Conservation (phyloP, 257 asterid species). For the Coffea eugenioides region DNA sequence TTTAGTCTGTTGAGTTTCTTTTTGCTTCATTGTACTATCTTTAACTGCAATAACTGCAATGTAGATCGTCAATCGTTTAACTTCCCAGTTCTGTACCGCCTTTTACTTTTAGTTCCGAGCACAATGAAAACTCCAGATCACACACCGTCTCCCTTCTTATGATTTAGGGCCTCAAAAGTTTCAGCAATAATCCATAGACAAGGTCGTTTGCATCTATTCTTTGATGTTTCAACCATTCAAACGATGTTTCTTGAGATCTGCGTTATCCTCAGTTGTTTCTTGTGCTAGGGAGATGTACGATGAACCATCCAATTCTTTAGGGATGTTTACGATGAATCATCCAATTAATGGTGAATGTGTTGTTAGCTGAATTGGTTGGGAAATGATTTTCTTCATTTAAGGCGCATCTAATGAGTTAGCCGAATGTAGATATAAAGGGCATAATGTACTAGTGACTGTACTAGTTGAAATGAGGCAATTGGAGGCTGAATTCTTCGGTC, state of each 20-base stretch:
- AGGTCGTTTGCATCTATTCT: background rate
- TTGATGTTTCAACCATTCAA: background rate
- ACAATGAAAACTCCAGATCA: background rate
- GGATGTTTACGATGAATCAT: background rate
- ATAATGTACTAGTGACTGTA: conserved; percentile 13
- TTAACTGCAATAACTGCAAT: background rate
- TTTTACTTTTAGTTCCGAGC: background rate
- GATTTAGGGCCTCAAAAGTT: background rate
- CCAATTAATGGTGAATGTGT: background rate
- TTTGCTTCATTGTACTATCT: background rate
- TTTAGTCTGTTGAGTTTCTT: background rate
- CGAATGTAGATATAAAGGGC: background rate
- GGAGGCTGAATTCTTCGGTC: background rate
- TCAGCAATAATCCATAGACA: background rate
- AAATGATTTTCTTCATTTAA: conserved; percentile 3
- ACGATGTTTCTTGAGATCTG: background rate
- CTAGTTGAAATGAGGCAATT: conserved; percentile 15
- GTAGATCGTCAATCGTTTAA: background rate
- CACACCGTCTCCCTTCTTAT: background rate
- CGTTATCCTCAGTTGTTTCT: background rate
- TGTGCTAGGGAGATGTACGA: background rate
- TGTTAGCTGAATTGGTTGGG: conserved; percentile 13
- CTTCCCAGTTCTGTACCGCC: background rate
- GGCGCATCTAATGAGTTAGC: conserved; percentile 15
- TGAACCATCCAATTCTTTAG: background rate